These are phyloP conservation scores for Talaromyces adpressus DNA, from an alignment of 495 filamentous ascomycete genomes.

Conservation along the genomic window DNA sequence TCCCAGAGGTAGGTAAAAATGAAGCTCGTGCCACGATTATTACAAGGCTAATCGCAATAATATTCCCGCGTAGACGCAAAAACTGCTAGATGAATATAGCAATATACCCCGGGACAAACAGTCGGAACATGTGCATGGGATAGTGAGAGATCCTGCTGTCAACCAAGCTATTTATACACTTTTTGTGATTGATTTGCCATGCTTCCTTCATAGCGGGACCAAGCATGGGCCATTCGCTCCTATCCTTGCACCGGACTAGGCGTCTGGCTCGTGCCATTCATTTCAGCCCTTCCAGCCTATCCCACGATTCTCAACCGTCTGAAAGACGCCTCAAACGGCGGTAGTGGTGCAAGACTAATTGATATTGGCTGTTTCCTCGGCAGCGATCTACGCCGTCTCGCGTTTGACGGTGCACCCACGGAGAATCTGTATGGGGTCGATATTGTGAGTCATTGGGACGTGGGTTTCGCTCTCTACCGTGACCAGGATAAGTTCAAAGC, in stretches of 20 bases:
- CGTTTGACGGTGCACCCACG: conserved; percentile 20
- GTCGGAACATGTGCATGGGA: conserved; percentile 8
- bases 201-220: conserved; percentile 5
- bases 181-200: neutral
- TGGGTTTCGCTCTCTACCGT: conserved; percentile 27
- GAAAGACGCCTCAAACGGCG: neutral
- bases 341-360: conserved; percentile 15
- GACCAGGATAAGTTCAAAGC: conserved; percentile 18
- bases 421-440: conserved; percentile 23
- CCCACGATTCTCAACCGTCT: conserved; percentile 15
- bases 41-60: conserved; percentile 4
- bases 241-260: conserved; percentile 32
- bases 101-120: conserved; percentile 14
- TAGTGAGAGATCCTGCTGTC: neutral
- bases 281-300: conserved; percentile 18
- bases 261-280: conserved; percentile 26
- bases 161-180: neutral
- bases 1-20: conserved; percentile 2
- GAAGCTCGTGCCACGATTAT: neutral
- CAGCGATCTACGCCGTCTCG: conserved; percentile 25
- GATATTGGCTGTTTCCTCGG: conserved; percentile 33
- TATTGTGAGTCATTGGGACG: conserved; percentile 16
- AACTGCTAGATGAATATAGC: conserved; percentile 19
- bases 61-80: conserved; percentile 13
- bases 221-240: conserved; percentile 15